phyloP scores from a whole-genome alignment of 805 yeast species.

The Candida suzukii region DNA sequence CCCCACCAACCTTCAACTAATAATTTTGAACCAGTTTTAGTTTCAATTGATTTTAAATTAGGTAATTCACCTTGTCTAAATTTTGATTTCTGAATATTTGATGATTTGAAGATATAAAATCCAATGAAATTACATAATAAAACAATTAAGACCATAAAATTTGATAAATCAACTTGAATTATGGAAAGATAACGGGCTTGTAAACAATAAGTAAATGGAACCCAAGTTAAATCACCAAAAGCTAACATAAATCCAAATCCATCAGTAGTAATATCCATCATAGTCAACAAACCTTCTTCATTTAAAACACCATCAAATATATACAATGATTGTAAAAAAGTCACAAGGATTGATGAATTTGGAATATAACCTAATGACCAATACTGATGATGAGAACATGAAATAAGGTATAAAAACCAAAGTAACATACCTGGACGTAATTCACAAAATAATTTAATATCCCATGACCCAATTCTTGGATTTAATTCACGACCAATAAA shows the following conservation, averaged over 20 bases:
- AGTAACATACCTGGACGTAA: slow-evolving; percentile 89
- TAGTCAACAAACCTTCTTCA: slow-evolving; percentile 82
- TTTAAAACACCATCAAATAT: slow-evolving; percentile 87
- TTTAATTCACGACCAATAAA: slow-evolving; percentile 95
- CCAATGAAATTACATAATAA: slow-evolving; percentile 40
- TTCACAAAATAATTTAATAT: slow-evolving; percentile 87
- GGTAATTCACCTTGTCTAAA: slow-evolving; percentile 74
- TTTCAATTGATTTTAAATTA: slow-evolving; percentile 61
- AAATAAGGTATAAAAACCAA: slow-evolving; percentile 72
- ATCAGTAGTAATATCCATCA: slow-evolving; percentile 95
- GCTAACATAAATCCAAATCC: slow-evolving; percentile 96
- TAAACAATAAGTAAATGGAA: slow-evolving; percentile 85
- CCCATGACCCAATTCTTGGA: slow-evolving; percentile 81
- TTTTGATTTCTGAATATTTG: slow-evolving; percentile 79
- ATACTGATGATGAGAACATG: slow-evolving; percentile 81
- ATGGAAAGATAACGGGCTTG: slow-evolving; percentile 79
- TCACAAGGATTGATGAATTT: slow-evolving; percentile 68
- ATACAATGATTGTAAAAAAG: slow-evolving; percentile 68
- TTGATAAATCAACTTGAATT: slow-evolving; percentile 51
- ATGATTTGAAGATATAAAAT: slow-evolving; percentile 71
- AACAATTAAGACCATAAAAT: slow-evolving; percentile 38
- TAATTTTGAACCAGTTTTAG: slow-evolving; percentile 72
- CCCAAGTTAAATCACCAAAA: slow-evolving; percentile 88
- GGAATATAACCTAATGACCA: slow-evolving; percentile 48
- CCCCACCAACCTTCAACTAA: slow-evolving; percentile 97